Conservation (phyloP, 208 protist species). For the Leishmania gerbilli region DNA sequence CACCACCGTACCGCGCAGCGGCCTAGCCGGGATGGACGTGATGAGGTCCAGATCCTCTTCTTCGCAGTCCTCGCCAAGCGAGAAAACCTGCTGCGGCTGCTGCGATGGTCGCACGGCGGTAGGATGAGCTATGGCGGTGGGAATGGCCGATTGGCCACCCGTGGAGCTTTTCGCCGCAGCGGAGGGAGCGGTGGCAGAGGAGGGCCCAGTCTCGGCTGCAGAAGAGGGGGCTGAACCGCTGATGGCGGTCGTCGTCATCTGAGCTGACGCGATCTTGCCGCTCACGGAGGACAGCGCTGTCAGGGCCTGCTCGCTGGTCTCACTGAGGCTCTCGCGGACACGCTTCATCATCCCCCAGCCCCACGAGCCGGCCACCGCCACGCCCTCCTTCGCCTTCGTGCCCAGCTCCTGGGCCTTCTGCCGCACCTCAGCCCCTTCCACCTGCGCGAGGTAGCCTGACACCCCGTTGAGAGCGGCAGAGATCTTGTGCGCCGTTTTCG, state of each 20-base stretch:
- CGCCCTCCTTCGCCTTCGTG: slow-evolving; percentile 48
- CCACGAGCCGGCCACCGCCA: slow-evolving; percentile 64
- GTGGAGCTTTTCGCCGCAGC: slow-evolving; percentile 14
- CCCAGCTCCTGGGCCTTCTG: slow-evolving; percentile 54
- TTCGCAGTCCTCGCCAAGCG: slow-evolving; percentile 51
- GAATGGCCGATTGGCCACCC: slow-evolving; percentile 32
- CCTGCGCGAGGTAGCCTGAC: slow-evolving; percentile 22
- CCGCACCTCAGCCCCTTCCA: slow-evolving; percentile 40
- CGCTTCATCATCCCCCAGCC: slow-evolving; percentile 60
- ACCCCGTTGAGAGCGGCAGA: slow-evolving; percentile 33
- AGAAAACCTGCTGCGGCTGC: slow-evolving; percentile 41
- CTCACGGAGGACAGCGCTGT: slow-evolving; percentile 7
- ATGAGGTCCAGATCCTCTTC: slow-evolving; percentile 83
- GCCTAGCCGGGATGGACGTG: slow-evolving; percentile 38
- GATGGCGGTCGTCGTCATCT: neutral
- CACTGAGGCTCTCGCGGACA: slow-evolving; percentile 49
- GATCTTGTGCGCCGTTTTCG: slow-evolving; percentile 20
- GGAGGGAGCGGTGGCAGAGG: neutral
- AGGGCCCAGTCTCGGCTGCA: neutral
- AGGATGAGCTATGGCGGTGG: neutral
- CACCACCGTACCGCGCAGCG: slow-evolving; percentile 21
- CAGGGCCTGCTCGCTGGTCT: slow-evolving; percentile 28
- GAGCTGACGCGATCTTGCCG: neutral
- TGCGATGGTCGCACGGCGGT: neutral
- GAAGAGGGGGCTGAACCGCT: slow-evolving; percentile 32